A percentile compares a stretch with the other conserved stretches of the same genome.
These are phyloP conservation scores for Pythium phragmitis DNA, from an alignment of 352 stramenopile species.

Conservation along the genomic window DNA sequence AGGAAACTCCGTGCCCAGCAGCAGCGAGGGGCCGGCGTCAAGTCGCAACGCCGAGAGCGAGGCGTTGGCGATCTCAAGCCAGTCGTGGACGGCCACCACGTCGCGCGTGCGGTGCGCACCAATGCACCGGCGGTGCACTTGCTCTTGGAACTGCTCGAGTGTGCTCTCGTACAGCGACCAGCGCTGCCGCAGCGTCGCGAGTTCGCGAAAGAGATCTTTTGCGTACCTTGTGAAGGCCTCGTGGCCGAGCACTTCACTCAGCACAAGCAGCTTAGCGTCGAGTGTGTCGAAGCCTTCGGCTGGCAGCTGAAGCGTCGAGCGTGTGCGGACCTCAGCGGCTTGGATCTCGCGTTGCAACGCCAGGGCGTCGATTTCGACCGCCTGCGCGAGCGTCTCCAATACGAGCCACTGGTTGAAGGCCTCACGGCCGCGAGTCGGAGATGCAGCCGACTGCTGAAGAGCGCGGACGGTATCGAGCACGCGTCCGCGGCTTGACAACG, in stretches of 20 bases:
- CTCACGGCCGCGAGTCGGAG: background rate
- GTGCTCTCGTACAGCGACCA: slow-evolving; percentile 36
- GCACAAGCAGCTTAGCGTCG: slow-evolving; percentile 44
- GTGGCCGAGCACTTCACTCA: slow-evolving; percentile 53
- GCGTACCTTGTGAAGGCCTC: slow-evolving; percentile 43
- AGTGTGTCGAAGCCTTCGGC: slow-evolving; percentile 7
- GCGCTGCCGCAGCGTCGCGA: slow-evolving; percentile 33
- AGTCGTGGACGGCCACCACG: slow-evolving; percentile 15
- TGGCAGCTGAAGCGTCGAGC: slow-evolving; percentile 19
- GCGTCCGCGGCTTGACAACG: background rate
- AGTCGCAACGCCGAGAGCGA: slow-evolving; percentile 6
- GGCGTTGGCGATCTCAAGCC: slow-evolving; percentile 23
- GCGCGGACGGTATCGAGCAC: slow-evolving; percentile 27
- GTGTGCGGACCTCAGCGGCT: slow-evolving; percentile 18
- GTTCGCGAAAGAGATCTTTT: slow-evolving; percentile 39
- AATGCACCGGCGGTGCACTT: slow-evolving; percentile 26
- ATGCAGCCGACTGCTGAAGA: slow-evolving; percentile 13
- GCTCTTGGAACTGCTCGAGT: slow-evolving; percentile 27
- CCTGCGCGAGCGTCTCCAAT: slow-evolving; percentile 18
- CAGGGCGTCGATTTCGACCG: slow-evolving; percentile 14
- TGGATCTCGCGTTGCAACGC: slow-evolving; percentile 32
- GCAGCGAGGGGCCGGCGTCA: slow-evolving; percentile 5
- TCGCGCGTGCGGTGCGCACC: slow-evolving; percentile 15
- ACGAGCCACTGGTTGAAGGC: slow-evolving; percentile 30
- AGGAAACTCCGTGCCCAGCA: slow-evolving; percentile 40